Conservation (phyloP, 176 grass and related monocot genomes). For the Phoenix dactylifera region DNA sequence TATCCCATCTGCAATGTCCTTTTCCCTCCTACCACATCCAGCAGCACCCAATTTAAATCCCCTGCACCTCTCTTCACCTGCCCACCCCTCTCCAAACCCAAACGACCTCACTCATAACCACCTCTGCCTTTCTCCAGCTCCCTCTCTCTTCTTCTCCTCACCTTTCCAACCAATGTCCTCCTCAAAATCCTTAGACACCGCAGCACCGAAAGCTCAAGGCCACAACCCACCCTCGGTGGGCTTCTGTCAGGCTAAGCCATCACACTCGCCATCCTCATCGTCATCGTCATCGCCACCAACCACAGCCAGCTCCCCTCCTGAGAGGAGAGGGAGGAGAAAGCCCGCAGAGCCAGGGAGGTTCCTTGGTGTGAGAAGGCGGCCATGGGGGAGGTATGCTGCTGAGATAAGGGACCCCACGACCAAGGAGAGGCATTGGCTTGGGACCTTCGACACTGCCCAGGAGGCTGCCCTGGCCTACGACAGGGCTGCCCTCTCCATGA, state of each 20-base stretch:
- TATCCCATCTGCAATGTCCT: constrained; percentile 25
- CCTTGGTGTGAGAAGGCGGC: constrained; percentile 76
- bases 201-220: constrained; percentile 14
- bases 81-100: constrained; percentile 22
- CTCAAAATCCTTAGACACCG: constrained; percentile 20
- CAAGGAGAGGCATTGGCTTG: constrained; percentile 95
- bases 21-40: constrained; percentile 25
- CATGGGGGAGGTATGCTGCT: constrained; percentile 91
- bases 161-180: constrained; percentile 2
- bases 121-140: neutral
- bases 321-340: constrained; percentile 41
- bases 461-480: constrained; percentile 97
- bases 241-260: constrained; percentile 43
- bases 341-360: constrained; percentile 78
- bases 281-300: constrained; percentile 32
- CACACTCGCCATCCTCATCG: constrained; percentile 7
- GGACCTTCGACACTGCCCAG: constrained; percentile 97
- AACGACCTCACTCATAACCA: constrained; percentile 6
- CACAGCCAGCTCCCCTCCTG: neutral
- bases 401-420: constrained; percentile 97
- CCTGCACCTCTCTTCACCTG: constrained; percentile 6
- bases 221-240: constrained; percentile 30
- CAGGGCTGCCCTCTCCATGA: constrained; percentile 93
- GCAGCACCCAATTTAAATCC: constrained; percentile 49
- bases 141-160: neutral